Evolutionary conservation across 2,329 filamentous ascomycete species (phyloP).

Genomic region (Epichloe aotearoae): DNA sequence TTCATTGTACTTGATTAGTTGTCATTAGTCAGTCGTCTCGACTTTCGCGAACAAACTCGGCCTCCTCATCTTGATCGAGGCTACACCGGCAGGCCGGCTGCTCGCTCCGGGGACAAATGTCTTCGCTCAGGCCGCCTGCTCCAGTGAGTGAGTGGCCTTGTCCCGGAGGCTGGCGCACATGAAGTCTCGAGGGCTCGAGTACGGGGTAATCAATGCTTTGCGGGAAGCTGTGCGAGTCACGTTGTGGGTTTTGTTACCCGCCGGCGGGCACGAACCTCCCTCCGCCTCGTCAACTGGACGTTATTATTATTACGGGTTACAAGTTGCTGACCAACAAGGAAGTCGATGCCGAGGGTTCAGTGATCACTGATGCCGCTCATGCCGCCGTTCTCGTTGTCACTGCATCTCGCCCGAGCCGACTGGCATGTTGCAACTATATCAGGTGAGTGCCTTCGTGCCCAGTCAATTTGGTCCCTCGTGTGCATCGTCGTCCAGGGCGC

Average conservation of each 20-base stretch:
- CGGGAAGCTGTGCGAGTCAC: constrained; percentile 2
- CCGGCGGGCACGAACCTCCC: not conserved
- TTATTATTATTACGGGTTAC: not conserved
- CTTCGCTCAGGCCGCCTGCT: not conserved
- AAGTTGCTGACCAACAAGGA: not conserved
- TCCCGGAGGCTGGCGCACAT: not conserved
- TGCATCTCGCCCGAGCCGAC: not conserved
- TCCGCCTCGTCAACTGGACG: not conserved
- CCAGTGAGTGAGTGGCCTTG: not conserved
- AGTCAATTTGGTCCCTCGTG: not conserved
- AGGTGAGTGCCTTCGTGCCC: not conserved
- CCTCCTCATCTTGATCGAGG: not conserved
- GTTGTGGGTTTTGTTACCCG: not conserved
- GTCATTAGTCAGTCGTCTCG: too few species aligned
- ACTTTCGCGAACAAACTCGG: too few species aligned
- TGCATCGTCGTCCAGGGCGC: not conserved
- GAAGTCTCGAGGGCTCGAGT: not conserved
- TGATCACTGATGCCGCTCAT: not conserved
- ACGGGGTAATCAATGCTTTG: not conserved
- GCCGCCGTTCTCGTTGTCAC: not conserved
- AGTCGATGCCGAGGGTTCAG: not conserved
- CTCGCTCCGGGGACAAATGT: not conserved
- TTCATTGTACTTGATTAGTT: too few species aligned
- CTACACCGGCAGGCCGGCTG: not conserved
- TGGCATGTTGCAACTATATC: not conserved